Conservation (phyloP, 495 filamentous ascomycete species). For the Hapsidospora chrysogenum region DNA sequence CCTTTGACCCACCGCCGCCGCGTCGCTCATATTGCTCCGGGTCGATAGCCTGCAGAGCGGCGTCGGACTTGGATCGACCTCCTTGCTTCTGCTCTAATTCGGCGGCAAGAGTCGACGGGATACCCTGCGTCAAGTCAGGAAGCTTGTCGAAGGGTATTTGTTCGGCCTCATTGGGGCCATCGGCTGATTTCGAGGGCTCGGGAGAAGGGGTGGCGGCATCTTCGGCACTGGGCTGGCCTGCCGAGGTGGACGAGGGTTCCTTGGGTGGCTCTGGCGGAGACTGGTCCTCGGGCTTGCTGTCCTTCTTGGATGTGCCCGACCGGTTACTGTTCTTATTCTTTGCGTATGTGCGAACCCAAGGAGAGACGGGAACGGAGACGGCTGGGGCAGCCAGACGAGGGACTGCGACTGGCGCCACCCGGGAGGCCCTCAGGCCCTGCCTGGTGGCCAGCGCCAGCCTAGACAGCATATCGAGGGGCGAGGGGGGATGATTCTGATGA, state of each 20-base stretch:
- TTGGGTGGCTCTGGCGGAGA: neutral
- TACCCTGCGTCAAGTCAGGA: constrained; percentile 79
- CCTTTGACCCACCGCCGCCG: constrained; percentile 22
- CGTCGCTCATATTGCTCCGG: constrained; percentile 33
- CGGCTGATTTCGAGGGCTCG: no score
- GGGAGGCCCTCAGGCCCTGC: constrained; percentile 1
- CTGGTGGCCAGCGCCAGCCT: constrained; percentile 1
- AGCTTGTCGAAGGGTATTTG: constrained; percentile 35
- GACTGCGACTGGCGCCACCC: neutral
- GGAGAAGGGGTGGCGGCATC: no score
- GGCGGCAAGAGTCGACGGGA: constrained; percentile 75
- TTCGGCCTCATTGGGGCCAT: constrained; percentile 1
- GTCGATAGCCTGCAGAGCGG: constrained; percentile 39
- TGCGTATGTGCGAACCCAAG: neutral
- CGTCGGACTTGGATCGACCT: constrained; percentile 13
- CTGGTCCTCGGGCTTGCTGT: neutral
- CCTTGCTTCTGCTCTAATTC: constrained; percentile 15
- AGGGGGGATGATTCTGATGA: no score
- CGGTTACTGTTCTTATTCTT: neutral
- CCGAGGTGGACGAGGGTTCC: no score
- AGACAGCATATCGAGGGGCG: constrained; percentile 1
- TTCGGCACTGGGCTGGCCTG: no score
- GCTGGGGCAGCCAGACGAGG: neutral
- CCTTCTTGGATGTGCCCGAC: neutral
- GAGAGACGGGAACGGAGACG: neutral